phyloP scores from a whole-genome alignment of 257 asterid species.

The Salvia rosmarinus region DNA sequence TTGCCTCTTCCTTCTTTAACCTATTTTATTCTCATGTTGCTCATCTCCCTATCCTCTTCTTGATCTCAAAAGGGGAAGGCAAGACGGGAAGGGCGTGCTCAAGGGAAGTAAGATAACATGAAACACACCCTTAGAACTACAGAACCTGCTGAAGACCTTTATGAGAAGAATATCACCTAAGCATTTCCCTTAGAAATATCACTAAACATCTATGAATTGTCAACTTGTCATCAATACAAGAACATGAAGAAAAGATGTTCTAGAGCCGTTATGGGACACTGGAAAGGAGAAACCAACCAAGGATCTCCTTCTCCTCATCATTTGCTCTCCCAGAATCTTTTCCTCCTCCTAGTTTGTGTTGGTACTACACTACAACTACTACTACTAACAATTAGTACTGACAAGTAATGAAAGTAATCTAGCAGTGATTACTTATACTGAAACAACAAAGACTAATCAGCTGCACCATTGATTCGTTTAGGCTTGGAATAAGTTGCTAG shows the following conservation, averaged over 20 bases:
- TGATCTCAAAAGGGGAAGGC: not conserved
- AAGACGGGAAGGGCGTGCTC: not conserved
- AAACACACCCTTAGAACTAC: no score
- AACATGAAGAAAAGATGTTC: not conserved
- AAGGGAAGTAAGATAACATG: no score
- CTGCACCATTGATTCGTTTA: not conserved
- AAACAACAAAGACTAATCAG: no score
- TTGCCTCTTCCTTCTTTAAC: not conserved
- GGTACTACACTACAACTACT: no score
- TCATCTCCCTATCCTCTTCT: not conserved
- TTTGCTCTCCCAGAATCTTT: not conserved
- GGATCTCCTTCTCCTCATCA: not conserved
- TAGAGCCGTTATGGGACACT: not conserved
- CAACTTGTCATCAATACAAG: not conserved
- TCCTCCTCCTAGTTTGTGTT: not conserved
- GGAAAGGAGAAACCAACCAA: not conserved
- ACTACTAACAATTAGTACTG: not conserved
- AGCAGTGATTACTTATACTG: not conserved
- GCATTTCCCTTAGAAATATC: not conserved
- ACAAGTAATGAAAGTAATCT: not conserved
- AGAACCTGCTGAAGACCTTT: not conserved
- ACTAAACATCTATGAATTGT: not conserved
- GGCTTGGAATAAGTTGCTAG: not conserved
- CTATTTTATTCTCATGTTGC: not conserved
- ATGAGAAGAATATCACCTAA: not conserved